Conservation (phyloP, 768 basidiomycete genomes). For the Trametes cubensis region DNA sequence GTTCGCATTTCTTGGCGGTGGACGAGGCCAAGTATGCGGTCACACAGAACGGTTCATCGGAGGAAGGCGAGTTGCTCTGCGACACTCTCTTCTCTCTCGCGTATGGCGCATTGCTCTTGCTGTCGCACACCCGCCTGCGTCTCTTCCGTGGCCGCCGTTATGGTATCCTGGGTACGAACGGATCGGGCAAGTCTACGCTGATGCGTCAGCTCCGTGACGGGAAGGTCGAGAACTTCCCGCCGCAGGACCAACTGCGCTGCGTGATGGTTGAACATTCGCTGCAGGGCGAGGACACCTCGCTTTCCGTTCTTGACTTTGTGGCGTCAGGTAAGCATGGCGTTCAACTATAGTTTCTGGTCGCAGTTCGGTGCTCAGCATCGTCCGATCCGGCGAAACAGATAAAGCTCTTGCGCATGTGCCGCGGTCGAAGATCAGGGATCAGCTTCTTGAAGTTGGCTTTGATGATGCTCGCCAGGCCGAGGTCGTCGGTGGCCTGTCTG, state of each 20-base stretch:
- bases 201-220: conserved; percentile 95
- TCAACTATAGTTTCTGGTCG: neutral
- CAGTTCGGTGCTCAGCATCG: neutral
- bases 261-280: conserved; percentile 98
- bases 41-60: conserved; percentile 45
- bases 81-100: conserved; percentile 95
- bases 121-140: conserved; percentile 91
- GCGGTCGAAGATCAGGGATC: conserved; percentile 73
- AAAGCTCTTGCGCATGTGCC: conserved; percentile 62
- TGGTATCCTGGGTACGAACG: conserved; percentile 95
- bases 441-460: conserved; percentile 89
- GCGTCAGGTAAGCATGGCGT: conserved; percentile 61
- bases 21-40: conserved; percentile 72
- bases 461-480: conserved; percentile 84
- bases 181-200: conserved; percentile 93
- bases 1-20: conserved; percentile 73
- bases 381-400: conserved; percentile 47
- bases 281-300: conserved; percentile 87
- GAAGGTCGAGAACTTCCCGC: conserved; percentile 95
- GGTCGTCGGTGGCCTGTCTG: conserved; percentile 86
- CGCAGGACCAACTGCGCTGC: conserved; percentile 81
- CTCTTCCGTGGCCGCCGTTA: conserved; percentile 91
- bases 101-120: conserved; percentile 90
- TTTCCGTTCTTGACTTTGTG: conserved; percentile 88
- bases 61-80: conserved; percentile 86